Evolutionary conservation across 2,329 filamentous ascomycete species (phyloP).

Genomic region (Fonsecaea pedrosoi): DNA sequence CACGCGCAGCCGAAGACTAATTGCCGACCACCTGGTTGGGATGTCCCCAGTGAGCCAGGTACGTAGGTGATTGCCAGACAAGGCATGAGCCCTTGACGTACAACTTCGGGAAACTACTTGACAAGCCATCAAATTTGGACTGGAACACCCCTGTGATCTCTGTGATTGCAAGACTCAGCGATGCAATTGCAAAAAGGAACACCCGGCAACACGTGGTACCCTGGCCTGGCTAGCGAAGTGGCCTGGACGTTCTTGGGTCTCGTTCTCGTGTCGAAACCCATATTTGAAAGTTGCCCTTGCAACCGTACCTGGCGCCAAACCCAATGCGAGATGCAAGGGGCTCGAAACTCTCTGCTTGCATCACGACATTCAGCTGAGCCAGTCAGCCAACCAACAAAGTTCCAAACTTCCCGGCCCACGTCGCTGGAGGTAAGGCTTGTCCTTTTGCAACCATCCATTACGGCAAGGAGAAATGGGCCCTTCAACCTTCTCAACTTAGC

Average conservation of each 20-base stretch:
- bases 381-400: neutral
- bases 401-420: slow-evolving; percentile 5
- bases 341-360: slow-evolving; percentile 5
- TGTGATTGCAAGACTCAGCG: slow-evolving; percentile 23
- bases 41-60: neutral
- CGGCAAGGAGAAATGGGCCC: slow-evolving; percentile 8
- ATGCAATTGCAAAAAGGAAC: slow-evolving; percentile 1
- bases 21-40: slow-evolving; percentile 6
- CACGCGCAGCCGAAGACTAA: slow-evolving; percentile 7
- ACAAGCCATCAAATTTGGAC: slow-evolving; percentile 1
- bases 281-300: slow-evolving; percentile 25
- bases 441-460: slow-evolving; percentile 21
- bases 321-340: slow-evolving; percentile 24
- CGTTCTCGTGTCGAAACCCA: slow-evolving; percentile 13
- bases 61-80: neutral
- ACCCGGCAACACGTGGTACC: slow-evolving; percentile 16
- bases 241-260: slow-evolving; percentile 16
- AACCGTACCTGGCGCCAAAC: slow-evolving; percentile 33
- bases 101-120: slow-evolving; percentile 12
- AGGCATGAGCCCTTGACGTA: slow-evolving; percentile 11
- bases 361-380: slow-evolving; percentile 10
- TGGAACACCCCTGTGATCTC: slow-evolving; percentile 13
- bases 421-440: slow-evolving; percentile 8
- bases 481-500: slow-evolving; percentile 10
- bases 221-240: slow-evolving; percentile 2